Conservation (phyloP, 2,329 filamentous ascomycete genomes). For the Hypoxylon sp. region DNA sequence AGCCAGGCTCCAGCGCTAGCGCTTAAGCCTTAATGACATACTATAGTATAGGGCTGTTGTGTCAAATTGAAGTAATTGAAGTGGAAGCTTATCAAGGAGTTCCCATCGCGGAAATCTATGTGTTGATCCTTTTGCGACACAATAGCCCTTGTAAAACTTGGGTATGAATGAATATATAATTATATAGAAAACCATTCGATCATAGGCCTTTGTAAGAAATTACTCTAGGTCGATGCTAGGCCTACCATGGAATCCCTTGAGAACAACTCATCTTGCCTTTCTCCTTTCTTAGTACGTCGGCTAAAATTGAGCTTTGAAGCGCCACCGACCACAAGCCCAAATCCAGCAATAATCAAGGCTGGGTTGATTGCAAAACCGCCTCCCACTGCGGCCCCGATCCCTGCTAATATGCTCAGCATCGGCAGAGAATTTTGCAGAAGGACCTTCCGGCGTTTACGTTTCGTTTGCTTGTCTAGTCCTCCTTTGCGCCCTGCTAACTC, state of each 20-base stretch:
- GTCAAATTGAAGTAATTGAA: too few relatives aligned
- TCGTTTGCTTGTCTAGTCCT: constrained; percentile 4
- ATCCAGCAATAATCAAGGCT: constrained; percentile 2
- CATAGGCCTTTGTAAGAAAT: too few relatives aligned
- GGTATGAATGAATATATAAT: too few relatives aligned
- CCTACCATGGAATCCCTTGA: neutral
- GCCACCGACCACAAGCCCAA: constrained; percentile 12
- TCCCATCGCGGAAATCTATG: too few relatives aligned
- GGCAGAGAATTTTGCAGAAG: constrained; percentile 14
- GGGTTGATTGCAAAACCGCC: constrained; percentile 7
- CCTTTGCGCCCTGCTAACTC: neutral
- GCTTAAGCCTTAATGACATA: too few relatives aligned
- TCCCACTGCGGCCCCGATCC: constrained; percentile 13
- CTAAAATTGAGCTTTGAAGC: constrained; percentile 14
- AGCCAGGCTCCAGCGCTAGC: too few relatives aligned
- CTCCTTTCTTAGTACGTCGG: neutral
- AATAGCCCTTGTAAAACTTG: too few relatives aligned
- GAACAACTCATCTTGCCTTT: neutral
- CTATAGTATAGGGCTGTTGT: too few relatives aligned
- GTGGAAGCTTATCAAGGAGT: too few relatives aligned
- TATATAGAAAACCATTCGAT: too few relatives aligned
- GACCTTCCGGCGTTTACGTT: neutral
- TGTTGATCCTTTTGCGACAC: too few relatives aligned
- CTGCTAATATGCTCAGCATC: constrained; percentile 12
- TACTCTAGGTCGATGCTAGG: neutral